phyloP scores from a whole-genome alignment of 1,284 basidiomycete genomes.

The Mycosarcoma mackinlayi region DNA sequence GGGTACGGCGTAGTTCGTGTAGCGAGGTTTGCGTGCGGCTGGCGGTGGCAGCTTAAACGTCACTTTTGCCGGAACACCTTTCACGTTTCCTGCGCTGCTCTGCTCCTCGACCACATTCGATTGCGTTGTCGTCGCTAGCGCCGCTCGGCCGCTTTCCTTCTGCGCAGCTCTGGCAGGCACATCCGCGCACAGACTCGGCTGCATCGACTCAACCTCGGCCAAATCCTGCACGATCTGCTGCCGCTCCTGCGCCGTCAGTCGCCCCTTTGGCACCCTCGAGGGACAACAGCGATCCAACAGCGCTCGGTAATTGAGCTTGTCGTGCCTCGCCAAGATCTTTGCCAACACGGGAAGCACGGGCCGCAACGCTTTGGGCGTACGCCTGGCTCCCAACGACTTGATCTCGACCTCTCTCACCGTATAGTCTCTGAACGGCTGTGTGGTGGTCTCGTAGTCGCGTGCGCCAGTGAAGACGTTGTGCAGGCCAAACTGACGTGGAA shows the following conservation, averaged over 20 bases:
- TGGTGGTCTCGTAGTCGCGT: constrained; percentile 41
- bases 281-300: constrained; percentile 78
- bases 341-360: constrained; percentile 73
- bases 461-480: constrained; percentile 73
- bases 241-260: constrained; percentile 68
- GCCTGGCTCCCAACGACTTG: constrained; percentile 69
- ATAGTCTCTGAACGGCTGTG: constrained; percentile 72
- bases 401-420: constrained; percentile 78
- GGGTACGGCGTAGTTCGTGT: constrained; percentile 79
- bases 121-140: constrained; percentile 2
- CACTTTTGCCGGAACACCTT: background rate
- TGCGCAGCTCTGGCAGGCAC: background rate
- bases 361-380: constrained; percentile 80
- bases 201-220: constrained; percentile 27
- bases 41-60: constrained; percentile 11
- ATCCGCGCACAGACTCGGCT: constrained; percentile 8
- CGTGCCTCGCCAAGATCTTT: constrained; percentile 77
- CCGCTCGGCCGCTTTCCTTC: background rate
- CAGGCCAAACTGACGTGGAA: constrained; percentile 80
- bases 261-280: constrained; percentile 74
- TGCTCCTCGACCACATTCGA: constrained; percentile 3
- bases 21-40: constrained; percentile 75
- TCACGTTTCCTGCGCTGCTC: background rate
- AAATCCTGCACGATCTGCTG: constrained; percentile 79
- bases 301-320: constrained; percentile 77